Evolutionary conservation across 139 green algal species (phyloP).

Genomic region (Zygnema cylindricum): DNA sequence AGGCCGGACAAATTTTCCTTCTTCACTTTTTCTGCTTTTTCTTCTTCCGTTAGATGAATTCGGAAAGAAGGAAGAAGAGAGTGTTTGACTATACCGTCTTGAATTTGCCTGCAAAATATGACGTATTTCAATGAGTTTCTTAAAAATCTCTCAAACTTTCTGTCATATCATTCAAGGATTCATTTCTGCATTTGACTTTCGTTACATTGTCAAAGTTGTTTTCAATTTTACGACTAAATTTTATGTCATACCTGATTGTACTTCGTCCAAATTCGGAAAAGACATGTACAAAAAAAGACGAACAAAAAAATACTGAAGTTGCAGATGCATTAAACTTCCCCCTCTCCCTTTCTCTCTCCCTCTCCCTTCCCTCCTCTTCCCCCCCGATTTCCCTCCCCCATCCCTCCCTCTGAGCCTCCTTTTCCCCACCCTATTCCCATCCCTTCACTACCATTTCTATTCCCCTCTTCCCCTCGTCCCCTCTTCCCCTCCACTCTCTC

Average conservation of each 20-base stretch:
- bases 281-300: background rate
- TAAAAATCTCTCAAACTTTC: background rate
- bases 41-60: background rate
- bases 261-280: conserved; percentile 34
- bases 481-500: too few species aligned
- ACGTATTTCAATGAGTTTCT: background rate
- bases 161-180: background rate
- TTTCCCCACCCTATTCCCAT: too few species aligned
- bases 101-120: conserved; percentile 18
- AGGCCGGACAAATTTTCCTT: background rate
- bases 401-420: too few species aligned
- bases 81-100: background rate
- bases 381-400: too few species aligned
- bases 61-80: background rate
- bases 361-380: too few species aligned
- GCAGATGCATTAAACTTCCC: too few species aligned
- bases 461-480: too few species aligned
- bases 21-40: background rate
- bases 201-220: background rate
- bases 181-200: background rate
- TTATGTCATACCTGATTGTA: background rate
- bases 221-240: background rate
- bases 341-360: too few species aligned
- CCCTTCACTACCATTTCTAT: too few species aligned
- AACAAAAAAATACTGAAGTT: background rate